Percentiles rank a stretch among this genome's conserved stretches.
Evolutionary conservation across 495 filamentous ascomycete genomes (phyloP).

Genomic region (Oleoguttula mirabilis): DNA sequence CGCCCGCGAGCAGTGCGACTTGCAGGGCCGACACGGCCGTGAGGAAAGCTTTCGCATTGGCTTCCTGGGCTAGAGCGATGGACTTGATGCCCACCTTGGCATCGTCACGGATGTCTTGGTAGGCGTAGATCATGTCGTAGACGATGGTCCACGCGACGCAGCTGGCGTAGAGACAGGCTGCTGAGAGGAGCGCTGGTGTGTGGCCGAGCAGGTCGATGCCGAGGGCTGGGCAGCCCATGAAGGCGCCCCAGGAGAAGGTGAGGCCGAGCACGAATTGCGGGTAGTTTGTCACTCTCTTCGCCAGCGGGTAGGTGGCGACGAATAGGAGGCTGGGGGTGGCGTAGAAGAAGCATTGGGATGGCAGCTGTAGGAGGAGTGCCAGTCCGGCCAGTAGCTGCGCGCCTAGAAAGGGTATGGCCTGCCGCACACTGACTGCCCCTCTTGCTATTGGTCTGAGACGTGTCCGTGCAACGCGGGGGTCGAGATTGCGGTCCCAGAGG

Average conservation of each 20-base stretch:
- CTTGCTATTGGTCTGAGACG: conserved; percentile 80
- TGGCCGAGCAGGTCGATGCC: conserved; percentile 68
- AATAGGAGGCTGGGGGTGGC: conserved; percentile 73
- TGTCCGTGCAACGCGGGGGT: conserved; percentile 80
- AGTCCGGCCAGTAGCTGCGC: conserved; percentile 70
- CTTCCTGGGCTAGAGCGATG: conserved; percentile 80
- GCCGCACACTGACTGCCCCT: conserved; percentile 60
- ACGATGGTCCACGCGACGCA: conserved; percentile 89
- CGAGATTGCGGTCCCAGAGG: conserved; percentile 88
- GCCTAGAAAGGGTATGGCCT: conserved; percentile 72
- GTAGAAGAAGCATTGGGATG: conserved; percentile 70
- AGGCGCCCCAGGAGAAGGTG: conserved; percentile 93
- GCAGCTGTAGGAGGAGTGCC: conserved; percentile 75
- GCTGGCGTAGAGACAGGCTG: conserved; percentile 65
- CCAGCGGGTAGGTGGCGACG: conserved; percentile 76
- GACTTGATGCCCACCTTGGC: conserved; percentile 87
- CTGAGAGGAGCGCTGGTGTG: conserved; percentile 48
- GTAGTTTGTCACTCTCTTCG: conserved; percentile 89
- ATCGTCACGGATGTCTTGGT: conserved; percentile 97
- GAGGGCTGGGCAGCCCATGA: conserved; percentile 91
- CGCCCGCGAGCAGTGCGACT: conserved; percentile 63
- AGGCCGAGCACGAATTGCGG: conserved; percentile 85
- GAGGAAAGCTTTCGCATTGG: conserved; percentile 76
- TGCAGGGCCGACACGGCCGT: conserved; percentile 63
- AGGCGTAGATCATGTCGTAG: conserved; percentile 98